Evolutionary conservation across 257 asterid genomes (phyloP).

Genomic region (Solanum tarapatanum): DNA sequence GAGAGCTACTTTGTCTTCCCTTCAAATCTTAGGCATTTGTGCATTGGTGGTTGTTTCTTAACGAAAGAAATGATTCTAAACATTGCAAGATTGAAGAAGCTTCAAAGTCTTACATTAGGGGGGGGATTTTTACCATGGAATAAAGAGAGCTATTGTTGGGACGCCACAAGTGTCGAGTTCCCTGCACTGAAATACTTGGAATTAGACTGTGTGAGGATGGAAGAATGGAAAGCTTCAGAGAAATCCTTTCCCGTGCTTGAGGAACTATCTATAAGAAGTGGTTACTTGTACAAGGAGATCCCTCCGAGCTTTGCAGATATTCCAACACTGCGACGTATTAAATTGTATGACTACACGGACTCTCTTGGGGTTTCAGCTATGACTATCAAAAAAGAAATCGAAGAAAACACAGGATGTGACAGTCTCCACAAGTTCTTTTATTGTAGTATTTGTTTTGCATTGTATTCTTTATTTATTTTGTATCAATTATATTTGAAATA

Average conservation of each 20-base stretch:
- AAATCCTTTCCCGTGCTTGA: neutral
- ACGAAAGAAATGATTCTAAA: neutral
- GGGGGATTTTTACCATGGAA: neutral
- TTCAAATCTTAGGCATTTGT: neutral
- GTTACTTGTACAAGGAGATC: neutral
- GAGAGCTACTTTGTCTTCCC: neutral
- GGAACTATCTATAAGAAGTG: fast-evolving
- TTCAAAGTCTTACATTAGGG: neutral
- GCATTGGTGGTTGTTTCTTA: neutral
- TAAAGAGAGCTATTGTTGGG: fast-evolving
- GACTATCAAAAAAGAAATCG: neutral
- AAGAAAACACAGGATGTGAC: neutral
- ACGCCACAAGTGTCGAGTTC: neutral
- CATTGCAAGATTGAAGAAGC: neutral
- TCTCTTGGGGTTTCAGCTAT: neutral
- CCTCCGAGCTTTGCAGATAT: neutral
- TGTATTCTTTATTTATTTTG: too few species aligned
- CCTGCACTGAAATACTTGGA: neutral
- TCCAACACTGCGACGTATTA: neutral
- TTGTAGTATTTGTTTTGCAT: too few species aligned
- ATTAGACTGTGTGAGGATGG: fast-evolving
- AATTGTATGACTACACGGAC: neutral
- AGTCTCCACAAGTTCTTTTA: neutral
- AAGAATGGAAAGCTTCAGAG: neutral
- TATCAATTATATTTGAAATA: too few species aligned